Conservation (phyloP, 2,329 filamentous ascomycete genomes). For the Aureobasidium sp. region DNA sequence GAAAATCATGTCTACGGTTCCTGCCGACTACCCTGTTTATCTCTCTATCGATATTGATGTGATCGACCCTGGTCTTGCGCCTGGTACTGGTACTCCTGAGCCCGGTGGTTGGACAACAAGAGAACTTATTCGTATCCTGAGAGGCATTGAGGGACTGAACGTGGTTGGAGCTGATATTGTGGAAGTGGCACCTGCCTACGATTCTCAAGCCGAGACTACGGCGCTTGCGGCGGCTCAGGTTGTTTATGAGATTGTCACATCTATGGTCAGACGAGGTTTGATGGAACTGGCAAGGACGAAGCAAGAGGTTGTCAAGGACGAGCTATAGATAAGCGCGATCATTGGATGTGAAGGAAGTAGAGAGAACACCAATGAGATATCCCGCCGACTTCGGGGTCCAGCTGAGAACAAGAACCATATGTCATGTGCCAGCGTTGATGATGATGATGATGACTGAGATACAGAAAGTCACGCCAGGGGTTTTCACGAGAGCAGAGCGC, state of each 20-base stretch:
- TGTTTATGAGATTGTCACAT: conserved; percentile 86
- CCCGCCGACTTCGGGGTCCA: too few relatives aligned
- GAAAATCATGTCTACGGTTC: conserved; percentile 75
- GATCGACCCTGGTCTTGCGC: conserved; percentile 73
- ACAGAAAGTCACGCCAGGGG: too few relatives aligned
- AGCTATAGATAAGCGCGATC: neutral
- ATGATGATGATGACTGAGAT: too few relatives aligned
- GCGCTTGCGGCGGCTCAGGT: conserved; percentile 87
- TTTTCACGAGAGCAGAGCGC: too few relatives aligned
- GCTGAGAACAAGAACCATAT: too few relatives aligned
- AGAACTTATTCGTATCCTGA: conserved; percentile 85
- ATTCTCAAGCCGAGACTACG: conserved; percentile 82
- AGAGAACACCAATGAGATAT: too few relatives aligned
- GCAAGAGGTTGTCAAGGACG: conserved; percentile 7
- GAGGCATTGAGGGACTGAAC: conserved; percentile 85
- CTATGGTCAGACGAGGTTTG: conserved; percentile 62
- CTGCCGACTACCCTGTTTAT: conserved; percentile 81
- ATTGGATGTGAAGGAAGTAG: too few relatives aligned
- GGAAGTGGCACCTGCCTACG: conserved; percentile 88
- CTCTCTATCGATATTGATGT: conserved; percentile 86
- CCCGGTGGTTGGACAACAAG: conserved; percentile 92
- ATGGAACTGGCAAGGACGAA: conserved; percentile 20
- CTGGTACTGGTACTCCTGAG: conserved; percentile 87
- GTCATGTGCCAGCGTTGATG: too few relatives aligned
- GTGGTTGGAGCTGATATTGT: conserved; percentile 92